Evolutionary conservation across 352 stramenopile species (phyloP).

Genomic region (Globisporangium spiculum): DNA sequence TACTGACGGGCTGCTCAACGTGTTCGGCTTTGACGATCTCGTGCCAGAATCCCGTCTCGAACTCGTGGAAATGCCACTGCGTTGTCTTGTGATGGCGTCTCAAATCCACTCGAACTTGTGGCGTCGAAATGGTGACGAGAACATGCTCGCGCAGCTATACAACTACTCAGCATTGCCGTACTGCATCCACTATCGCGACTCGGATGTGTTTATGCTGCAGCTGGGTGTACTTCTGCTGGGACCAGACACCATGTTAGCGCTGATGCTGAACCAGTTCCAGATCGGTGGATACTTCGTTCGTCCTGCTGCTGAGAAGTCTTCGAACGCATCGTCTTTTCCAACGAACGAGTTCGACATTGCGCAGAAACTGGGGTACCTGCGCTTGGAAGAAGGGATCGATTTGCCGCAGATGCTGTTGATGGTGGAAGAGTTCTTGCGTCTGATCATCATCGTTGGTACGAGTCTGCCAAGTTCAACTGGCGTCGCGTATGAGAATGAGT

Average conservation of each 20-base stretch:
- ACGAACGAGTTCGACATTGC: slow-evolving; percentile 14
- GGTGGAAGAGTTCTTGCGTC: slow-evolving; percentile 79
- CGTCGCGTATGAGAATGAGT: slow-evolving; percentile 61
- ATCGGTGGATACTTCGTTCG: slow-evolving; percentile 64
- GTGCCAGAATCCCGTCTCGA: slow-evolving; percentile 44
- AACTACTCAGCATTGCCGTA: slow-evolving; percentile 88
- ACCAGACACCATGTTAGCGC: slow-evolving; percentile 53
- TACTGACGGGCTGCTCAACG: slow-evolving; percentile 39
- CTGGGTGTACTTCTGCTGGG: slow-evolving; percentile 65
- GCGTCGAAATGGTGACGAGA: slow-evolving; percentile 86
- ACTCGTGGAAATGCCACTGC: slow-evolving; percentile 76
- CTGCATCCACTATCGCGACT: slow-evolving; percentile 83
- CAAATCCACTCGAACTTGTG: slow-evolving; percentile 88
- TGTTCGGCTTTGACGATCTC: slow-evolving; percentile 62
- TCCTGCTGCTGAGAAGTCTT: slow-evolving; percentile 1
- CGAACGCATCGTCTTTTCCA: neutral
- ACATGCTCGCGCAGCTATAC: slow-evolving; percentile 88
- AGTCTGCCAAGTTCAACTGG: slow-evolving; percentile 65
- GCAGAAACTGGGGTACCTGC: slow-evolving; percentile 40
- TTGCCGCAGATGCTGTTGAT: slow-evolving; percentile 69
- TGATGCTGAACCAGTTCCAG: slow-evolving; percentile 81
- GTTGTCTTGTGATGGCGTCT: slow-evolving; percentile 80
- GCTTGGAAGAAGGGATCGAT: slow-evolving; percentile 61
- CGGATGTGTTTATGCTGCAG: slow-evolving; percentile 79
- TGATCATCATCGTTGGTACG: slow-evolving; percentile 76